A percentile compares a stretch with the other conserved stretches of the same genome.
Conservation (phyloP, 2,329 filamentous ascomycete genomes). For the Fusarium albidum region DNA sequence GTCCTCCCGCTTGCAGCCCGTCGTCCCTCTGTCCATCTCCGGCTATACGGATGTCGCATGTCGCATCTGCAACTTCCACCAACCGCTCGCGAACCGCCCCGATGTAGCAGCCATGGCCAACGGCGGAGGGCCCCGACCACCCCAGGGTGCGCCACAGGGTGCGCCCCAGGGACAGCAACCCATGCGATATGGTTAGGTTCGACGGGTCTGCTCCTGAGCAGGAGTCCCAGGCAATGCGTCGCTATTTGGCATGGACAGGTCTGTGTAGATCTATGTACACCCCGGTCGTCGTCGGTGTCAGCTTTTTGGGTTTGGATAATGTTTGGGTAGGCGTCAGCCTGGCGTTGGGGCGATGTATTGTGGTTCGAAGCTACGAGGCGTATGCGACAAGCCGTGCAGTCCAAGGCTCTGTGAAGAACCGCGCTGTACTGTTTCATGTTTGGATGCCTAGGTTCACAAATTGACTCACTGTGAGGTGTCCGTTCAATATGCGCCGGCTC, state of each 20-base stretch:
- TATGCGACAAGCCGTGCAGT: too few relatives aligned
- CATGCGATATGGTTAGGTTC: constrained; percentile 41
- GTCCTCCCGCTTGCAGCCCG: too few relatives aligned
- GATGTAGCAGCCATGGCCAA: constrained; percentile 63
- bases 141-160: constrained; percentile 46
- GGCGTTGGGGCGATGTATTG: constrained; percentile 27
- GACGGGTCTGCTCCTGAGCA: background rate
- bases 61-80: constrained; percentile 79
- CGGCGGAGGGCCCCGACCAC: constrained; percentile 44
- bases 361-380: too few relatives aligned
- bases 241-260: background rate
- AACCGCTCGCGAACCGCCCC: constrained; percentile 67
- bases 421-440: too few relatives aligned
- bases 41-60: constrained; percentile 76
- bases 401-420: too few relatives aligned
- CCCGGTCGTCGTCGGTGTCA: background rate
- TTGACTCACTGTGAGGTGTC: too few relatives aligned
- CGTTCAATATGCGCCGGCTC: too few relatives aligned
- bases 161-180: constrained; percentile 40
- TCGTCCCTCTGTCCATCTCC: constrained; percentile 74
- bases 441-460: too few relatives aligned
- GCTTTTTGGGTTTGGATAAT: constrained; percentile 1
- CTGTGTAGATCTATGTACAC: background rate
- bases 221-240: too few relatives aligned
- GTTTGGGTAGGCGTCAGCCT: constrained; percentile 21